A percentile compares a stretch with the other conserved stretches of the same genome.
Evolutionary conservation across 805 yeast genomes (phyloP).

Genomic region (Scheffersomyces amazonensis): DNA sequence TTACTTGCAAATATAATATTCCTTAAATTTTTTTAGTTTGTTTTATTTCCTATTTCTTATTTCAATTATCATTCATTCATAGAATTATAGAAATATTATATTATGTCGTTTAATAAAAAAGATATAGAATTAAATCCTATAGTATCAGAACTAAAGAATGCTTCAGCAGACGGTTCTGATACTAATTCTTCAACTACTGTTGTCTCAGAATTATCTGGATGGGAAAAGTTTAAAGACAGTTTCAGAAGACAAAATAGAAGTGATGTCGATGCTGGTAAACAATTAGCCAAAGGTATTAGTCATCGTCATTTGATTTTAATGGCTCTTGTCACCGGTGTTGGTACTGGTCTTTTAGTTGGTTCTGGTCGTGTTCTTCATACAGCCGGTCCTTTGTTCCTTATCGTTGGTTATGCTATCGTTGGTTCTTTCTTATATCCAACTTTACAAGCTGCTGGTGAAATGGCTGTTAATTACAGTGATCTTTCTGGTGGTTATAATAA

Average conservation of each 20-base stretch:
- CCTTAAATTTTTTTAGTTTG: too few species aligned
- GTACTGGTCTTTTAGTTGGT: slow-evolving; percentile 44
- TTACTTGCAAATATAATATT: too few species aligned
- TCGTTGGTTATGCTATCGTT: slow-evolving; percentile 31
- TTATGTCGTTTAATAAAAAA: too few species aligned
- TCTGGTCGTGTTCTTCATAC: slow-evolving; percentile 32
- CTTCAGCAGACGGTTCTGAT: slow-evolving; percentile 1
- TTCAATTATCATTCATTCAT: not conserved
- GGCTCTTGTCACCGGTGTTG: slow-evolving; percentile 38
- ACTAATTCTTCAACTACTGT: not conserved
- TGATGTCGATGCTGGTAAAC: slow-evolving; percentile 20
- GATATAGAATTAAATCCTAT: slow-evolving; percentile 15
- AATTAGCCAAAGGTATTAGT: slow-evolving; percentile 28
- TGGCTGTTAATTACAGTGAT: slow-evolving; percentile 58
- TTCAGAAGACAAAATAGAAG: slow-evolving; percentile 16
- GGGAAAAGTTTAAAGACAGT: slow-evolving; percentile 27
- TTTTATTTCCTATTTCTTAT: too few species aligned
- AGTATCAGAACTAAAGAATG: slow-evolving; percentile 13
- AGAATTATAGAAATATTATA: not conserved
- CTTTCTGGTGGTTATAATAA: slow-evolving; percentile 64
- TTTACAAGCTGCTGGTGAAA: slow-evolving; percentile 41
- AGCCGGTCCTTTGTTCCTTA: slow-evolving; percentile 36
- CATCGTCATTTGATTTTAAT: slow-evolving; percentile 38
- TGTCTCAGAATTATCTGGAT: slow-evolving; percentile 8
- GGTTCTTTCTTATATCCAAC: slow-evolving; percentile 37